A percentile compares a stretch with the other conserved stretches of the same genome.
These are phyloP conservation scores for Vitis amurensis DNA, from an alignment of 164 flowering plant genomes.

Conservation along the genomic window DNA sequence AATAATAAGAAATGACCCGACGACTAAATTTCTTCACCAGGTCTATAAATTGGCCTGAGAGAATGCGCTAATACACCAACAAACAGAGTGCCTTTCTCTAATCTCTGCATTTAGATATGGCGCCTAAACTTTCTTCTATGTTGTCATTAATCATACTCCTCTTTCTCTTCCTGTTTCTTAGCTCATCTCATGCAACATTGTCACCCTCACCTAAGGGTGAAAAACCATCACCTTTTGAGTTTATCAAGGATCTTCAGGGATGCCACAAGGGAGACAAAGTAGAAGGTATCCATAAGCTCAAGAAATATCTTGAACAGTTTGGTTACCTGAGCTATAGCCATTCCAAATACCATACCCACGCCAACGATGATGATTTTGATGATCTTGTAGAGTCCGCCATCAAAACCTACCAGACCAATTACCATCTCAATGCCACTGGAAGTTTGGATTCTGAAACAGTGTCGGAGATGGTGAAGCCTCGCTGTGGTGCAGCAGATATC, in stretches of 20 bases:
- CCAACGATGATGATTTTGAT: slow-evolving; percentile 22
- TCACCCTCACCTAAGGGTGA: too few relatives aligned
- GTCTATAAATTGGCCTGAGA: too few relatives aligned
- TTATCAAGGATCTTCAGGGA: slow-evolving; percentile 17
- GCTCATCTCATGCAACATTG: too few relatives aligned
- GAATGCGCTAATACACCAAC: too few relatives aligned
- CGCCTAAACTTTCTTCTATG: too few relatives aligned
- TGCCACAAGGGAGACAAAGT: slow-evolving; percentile 20
- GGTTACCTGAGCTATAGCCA: slow-evolving; percentile 20
- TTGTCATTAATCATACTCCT: too few relatives aligned
- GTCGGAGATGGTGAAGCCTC: slow-evolving; percentile 16
- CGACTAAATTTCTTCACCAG: too few relatives aligned
- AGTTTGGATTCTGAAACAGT: slow-evolving; percentile 22
- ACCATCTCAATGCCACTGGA: slow-evolving; percentile 29
- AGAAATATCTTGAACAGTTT: slow-evolving; percentile 18
- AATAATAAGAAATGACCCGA: too few relatives aligned
- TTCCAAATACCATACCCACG: not conserved
- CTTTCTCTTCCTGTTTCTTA: too few relatives aligned
- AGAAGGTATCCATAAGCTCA: slow-evolving; percentile 20
- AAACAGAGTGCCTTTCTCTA: too few relatives aligned
- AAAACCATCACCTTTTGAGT: not conserved
- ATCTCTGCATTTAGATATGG: too few relatives aligned
- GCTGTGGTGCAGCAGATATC: slow-evolving; percentile 33
- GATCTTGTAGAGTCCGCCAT: slow-evolving; percentile 28
- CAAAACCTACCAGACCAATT: slow-evolving; percentile 25